Conservation (phyloP, 176 grass and related monocot species). For the Cenchrus americanus region DNA sequence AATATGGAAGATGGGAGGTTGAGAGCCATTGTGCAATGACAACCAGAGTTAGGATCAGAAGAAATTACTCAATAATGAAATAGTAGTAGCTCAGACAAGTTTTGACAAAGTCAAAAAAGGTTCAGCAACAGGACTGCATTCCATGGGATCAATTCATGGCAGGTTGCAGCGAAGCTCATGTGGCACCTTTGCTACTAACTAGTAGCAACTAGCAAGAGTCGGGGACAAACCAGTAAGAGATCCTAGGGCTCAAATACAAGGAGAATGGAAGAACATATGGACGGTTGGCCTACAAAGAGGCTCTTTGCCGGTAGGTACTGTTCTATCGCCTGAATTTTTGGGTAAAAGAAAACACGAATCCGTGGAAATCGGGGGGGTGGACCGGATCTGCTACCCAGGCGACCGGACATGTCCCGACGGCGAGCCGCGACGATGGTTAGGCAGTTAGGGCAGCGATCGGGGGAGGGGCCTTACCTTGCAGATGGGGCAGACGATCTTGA, state of each 20-base stretch:
- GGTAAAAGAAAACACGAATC: neutral
- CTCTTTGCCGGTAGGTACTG: neutral
- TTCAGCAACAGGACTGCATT: neutral
- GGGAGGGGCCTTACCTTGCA: conserved; percentile 67
- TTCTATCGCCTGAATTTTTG: neutral
- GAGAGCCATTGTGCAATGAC: neutral
- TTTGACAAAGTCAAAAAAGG: neutral
- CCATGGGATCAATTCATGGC: neutral
- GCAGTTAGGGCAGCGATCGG: neutral
- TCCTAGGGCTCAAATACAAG: neutral
- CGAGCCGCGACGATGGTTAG: neutral
- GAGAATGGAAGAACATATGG: too few relatives aligned
- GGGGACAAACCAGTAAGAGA: neutral
- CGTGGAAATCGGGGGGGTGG: neutral
- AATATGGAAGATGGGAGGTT: neutral
- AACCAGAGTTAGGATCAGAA: neutral
- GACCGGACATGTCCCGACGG: neutral
- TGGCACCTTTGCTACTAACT: neutral
- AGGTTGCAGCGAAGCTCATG: neutral
- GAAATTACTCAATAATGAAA: neutral
- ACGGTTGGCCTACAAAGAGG: too few relatives aligned
- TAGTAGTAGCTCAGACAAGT: neutral
- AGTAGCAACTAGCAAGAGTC: neutral
- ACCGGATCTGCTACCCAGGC: neutral
- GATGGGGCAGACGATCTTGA: conserved; percentile 89